phyloP scores from a whole-genome alignment of 2,329 filamentous ascomycete genomes.

The Ophiosphaerella narmari region DNA sequence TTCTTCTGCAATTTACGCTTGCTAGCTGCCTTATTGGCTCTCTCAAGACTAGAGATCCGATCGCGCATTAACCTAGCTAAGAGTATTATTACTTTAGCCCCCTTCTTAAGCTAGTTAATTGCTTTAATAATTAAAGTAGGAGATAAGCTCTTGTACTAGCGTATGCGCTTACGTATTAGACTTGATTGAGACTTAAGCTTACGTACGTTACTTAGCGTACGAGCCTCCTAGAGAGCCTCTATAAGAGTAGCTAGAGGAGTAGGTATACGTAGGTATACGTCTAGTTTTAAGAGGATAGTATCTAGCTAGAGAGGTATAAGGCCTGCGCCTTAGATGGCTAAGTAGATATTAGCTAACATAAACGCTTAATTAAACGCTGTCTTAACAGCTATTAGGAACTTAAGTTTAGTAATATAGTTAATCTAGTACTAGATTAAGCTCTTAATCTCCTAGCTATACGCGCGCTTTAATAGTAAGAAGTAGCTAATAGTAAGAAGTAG shows the following conservation, averaged over 20 bases:
- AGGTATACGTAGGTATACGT: constrained; percentile 14
- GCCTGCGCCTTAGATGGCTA: constrained; percentile 34
- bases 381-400: neutral
- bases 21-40: no score
- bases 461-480: neutral
- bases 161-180: no score
- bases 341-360: constrained; percentile 23
- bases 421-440: neutral
- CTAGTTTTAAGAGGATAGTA: constrained; percentile 36
- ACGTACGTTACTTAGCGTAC: no score
- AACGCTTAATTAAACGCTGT: neutral
- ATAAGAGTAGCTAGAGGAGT: neutral
- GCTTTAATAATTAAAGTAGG: no score
- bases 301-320: constrained; percentile 37
- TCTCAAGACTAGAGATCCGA: no score
- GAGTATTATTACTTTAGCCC: no score
- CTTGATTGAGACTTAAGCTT: no score
- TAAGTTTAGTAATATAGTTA: neutral
- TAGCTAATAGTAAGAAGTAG: no score
- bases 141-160: no score
- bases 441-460: neutral
- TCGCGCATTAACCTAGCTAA: no score
- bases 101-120: no score
- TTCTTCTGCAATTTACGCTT: no score
- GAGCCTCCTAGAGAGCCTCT: constrained; percentile 1